Conservation (phyloP, 176 grass and related monocot species). For the Poa annua region DNA sequence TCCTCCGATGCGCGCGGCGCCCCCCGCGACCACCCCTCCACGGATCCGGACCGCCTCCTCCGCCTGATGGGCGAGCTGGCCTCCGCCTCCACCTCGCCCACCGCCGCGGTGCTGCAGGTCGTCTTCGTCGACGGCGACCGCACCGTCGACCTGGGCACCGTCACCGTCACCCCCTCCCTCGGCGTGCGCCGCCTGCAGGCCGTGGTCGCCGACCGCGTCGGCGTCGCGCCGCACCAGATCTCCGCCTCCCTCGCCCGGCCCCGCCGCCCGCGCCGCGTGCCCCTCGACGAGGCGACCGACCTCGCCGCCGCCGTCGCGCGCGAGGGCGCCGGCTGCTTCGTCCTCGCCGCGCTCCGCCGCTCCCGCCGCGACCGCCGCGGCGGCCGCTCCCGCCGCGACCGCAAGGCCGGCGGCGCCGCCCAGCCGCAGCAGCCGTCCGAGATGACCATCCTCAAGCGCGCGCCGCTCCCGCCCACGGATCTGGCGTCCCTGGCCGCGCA, state of each 20-base stretch:
- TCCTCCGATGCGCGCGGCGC: constrained; percentile 36
- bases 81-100: not conserved
- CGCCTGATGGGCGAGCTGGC: constrained; percentile 44
- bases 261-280: constrained; percentile 46
- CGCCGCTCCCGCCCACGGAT: constrained; percentile 52
- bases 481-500: constrained; percentile 45
- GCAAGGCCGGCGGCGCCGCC: not conserved
- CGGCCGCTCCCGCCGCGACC: constrained; percentile 52
- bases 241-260: constrained; percentile 53
- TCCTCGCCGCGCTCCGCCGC: constrained; percentile 57
- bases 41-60: not conserved
- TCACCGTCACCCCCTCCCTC: constrained; percentile 52
- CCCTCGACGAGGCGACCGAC: constrained; percentile 65
- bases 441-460: constrained; percentile 62
- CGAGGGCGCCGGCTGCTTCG: constrained; percentile 63
- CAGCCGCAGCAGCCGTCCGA: constrained; percentile 1
- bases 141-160: constrained; percentile 69
- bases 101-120: constrained; percentile 47
- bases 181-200: constrained; percentile 57
- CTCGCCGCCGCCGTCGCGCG: constrained; percentile 60
- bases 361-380: constrained; percentile 61
- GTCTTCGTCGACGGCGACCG: constrained; percentile 68
- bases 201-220: constrained; percentile 58
- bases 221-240: constrained; percentile 68
- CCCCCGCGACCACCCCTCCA: not conserved